Base-by-base conservation (phyloP, 192 early-diverging fungal genomes). In the Coemansia sp. region DNA sequence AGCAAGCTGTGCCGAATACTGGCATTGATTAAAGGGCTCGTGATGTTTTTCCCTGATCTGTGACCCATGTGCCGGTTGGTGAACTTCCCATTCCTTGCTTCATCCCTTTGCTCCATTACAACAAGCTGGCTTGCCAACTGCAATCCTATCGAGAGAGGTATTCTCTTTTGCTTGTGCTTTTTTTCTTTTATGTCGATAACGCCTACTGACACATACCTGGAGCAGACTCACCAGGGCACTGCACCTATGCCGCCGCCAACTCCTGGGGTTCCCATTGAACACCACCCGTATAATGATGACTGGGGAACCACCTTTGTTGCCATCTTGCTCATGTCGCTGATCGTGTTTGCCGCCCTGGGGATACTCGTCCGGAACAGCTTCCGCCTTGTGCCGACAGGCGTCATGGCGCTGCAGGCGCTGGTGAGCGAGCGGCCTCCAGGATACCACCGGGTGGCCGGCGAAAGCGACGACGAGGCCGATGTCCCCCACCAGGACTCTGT, bases 201-300 rank as follows among this genome's bases (percentile, higher is more conserved):
- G 13, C 18, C 22, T 13, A 6, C 12, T 7, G 27, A 10, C 1
- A 11, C 25, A 8, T 17, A 30, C 12, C 23, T 38, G 19, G n/a
- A n/a, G n/a, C n/a, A n/a, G n/a, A n/a, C n/a, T n/a, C n/a, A n/a
- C 35, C 35, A 37, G n/a, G 35, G 35, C 35, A 49, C 56, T 1
- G 35, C 56, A 13, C 56, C 56, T n/a, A 18, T 37, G 20, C 31
- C 46, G 1, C 50, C 56, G 31, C 42, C 54, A 11, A 47, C 49
- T 13, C 50, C 59, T 1, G 54, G 54, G 18, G 1, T 51, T 8
- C 68, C 68, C 1, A 25, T 64, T 16, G 62, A 72, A 38, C 51
- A 57, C 27, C 61, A 72, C 22, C 68, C 68, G 30, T 64, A 63
- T 2, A 65, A 64, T 36, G 68, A 72, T 62, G 68, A 72, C 50